These are phyloP conservation scores for Dictyostelium intermedium DNA, from an alignment of 78 protist genomes.

Conservation along the genomic window DNA sequence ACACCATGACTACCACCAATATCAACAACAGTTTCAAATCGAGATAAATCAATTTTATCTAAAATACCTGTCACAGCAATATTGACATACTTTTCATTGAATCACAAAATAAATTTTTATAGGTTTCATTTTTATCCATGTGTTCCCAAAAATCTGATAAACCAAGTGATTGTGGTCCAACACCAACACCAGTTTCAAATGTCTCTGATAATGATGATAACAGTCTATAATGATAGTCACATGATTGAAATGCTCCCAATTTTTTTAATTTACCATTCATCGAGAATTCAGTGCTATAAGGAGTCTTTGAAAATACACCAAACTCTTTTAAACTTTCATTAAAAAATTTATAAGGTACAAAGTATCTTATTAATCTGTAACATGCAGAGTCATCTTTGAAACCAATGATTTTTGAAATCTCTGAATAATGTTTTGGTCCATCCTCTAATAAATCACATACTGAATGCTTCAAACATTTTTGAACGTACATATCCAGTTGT, in stretches of 20 bases:
- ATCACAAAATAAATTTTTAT: background rate
- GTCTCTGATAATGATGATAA: background rate
- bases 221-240: background rate
- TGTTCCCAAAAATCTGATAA: background rate
- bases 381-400: background rate
- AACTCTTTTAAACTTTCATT: background rate
- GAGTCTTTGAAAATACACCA: background rate
- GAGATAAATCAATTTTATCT: background rate
- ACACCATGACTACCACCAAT: constrained; percentile 31
- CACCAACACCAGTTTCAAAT: background rate
- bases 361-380: background rate
- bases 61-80: no score
- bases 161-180: background rate
- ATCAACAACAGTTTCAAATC: background rate
- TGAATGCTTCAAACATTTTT: background rate
- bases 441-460: constrained; percentile 15
- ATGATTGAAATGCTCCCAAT: background rate
- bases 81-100: background rate
- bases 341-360: background rate
- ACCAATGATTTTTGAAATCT: background rate
- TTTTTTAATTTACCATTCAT: background rate
- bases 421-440: background rate
- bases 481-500: background rate
- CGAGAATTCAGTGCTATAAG: background rate
- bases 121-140: background rate